phyloP scores from a whole-genome alignment of 2,329 filamentous ascomycete genomes.

The Purpureocillium takamizusanense region DNA sequence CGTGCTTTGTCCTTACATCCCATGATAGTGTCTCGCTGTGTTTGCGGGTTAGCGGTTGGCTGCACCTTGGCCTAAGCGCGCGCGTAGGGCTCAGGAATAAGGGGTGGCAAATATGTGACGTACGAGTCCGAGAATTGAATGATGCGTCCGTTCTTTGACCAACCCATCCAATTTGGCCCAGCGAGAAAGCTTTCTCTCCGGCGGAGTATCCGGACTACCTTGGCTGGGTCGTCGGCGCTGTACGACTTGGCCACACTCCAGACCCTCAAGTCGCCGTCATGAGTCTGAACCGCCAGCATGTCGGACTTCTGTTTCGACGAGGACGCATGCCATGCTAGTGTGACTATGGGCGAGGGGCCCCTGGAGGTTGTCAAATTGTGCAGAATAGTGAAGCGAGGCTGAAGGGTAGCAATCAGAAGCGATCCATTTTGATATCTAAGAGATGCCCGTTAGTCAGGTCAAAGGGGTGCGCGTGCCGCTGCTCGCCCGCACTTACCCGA shows the following conservation, averaged over 20 bases:
- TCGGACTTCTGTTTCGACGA: constrained; percentile 94
- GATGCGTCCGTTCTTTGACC: constrained; percentile 96
- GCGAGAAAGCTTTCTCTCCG: constrained; percentile 63
- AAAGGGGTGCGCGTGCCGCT: not conserved
- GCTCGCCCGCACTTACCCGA: constrained; percentile 56
- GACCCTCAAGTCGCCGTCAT: constrained; percentile 84
- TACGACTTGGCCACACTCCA: constrained; percentile 90
- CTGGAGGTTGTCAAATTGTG: constrained; percentile 83
- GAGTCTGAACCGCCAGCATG: constrained; percentile 90
- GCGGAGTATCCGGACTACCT: constrained; percentile 81
- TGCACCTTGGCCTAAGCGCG: constrained; percentile 31
- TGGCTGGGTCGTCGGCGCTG: constrained; percentile 64
- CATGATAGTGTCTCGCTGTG: constrained; percentile 80
- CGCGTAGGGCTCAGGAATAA: constrained; percentile 23
- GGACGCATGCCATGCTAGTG: constrained; percentile 89
- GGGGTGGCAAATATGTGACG: constrained; percentile 28
- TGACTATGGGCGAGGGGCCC: constrained; percentile 78
- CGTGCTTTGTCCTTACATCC: constrained; percentile 97
- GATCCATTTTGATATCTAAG: constrained; percentile 88
- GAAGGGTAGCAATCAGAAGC: constrained; percentile 77
- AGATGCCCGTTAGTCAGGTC: constrained; percentile 6
- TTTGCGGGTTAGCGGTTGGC: constrained; percentile 21
- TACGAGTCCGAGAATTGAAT: constrained; percentile 88
- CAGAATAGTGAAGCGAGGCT: constrained; percentile 87
- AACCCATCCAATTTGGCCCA: constrained; percentile 91